Base-by-base conservation (phyloP, 2,329 filamentous ascomycete genomes). In the Talaromyces sp. region DNA sequence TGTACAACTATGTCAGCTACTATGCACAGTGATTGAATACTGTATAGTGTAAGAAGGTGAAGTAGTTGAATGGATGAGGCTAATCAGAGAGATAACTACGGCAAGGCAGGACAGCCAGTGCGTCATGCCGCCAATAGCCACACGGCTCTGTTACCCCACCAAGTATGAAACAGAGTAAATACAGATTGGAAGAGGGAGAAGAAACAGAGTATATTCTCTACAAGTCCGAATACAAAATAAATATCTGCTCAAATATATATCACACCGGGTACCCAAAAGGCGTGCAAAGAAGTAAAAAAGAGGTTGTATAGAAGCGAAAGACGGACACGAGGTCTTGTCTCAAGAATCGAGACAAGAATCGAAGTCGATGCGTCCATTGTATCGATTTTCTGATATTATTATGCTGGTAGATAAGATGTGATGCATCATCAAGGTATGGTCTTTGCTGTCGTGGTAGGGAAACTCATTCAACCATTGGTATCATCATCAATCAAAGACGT, bases 401-500 rank as follows among this genome's bases (percentile, higher is more conserved):
- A 61, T 31, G 31, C 27, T 51, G 31, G 45, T 53, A 38, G 27
- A 53, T 49, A 61, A 61, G 45, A 27, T 61, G 31, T 51, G 38
- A n/a, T 53, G 59, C 59, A 53, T 29, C 49, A 36, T 53, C 49
- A 56, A 38, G 19, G n/a, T 49, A 53, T 27, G 25, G 47, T 53
- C 59, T 56, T 61, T 61, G 59, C 25, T 13, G 59, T 53, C 43
- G 43, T 53, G 59, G 31, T 22, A 53, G 22, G 17, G 45, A 27
- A 61, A 51, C 45, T 61, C 49, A 61, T 61, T 40, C 15, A 61
- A 61, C 59, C 59, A 51, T 51, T 61, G 59, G 59, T 61, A 61
- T 61, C 45, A 19, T 61, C 58, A 61, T 61, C 59, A 61, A 61
- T 53, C 59, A 53, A 60, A 60, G 19, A 38, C 45, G 59, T 53